Percentiles rank a stretch among this genome's conserved stretches.
These are phyloP conservation scores for Neurospora sublineolata DNA, from an alignment of 495 filamentous ascomycete species.

Conservation along the genomic window DNA sequence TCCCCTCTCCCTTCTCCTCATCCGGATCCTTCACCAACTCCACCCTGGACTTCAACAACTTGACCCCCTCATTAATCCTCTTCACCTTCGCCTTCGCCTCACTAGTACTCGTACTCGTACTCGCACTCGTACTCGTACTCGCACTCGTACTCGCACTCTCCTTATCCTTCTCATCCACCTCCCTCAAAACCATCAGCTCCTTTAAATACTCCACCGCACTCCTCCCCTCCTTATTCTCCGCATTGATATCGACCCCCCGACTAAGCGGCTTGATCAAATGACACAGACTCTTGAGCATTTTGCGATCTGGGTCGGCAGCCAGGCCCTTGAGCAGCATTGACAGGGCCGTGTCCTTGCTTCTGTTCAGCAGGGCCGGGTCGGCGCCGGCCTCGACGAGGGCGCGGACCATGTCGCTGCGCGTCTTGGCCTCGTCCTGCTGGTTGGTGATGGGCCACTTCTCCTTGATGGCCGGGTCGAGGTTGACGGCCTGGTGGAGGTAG, in stretches of 20 bases:
- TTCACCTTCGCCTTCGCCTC: neutral
- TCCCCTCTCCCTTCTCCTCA: neutral
- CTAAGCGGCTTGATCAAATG: constrained; percentile 1
- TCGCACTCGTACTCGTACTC: neutral
- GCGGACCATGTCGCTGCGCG: neutral
- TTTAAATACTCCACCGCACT: neutral
- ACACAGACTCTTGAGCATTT: neutral
- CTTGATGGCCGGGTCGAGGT: neutral
- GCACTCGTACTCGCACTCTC: neutral
- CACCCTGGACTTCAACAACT: neutral
- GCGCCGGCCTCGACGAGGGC: constrained; percentile 3
- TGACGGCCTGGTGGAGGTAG: constrained; percentile 1
- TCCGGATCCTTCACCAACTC: neutral
- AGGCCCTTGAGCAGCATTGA: neutral
- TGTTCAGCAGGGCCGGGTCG: neutral
- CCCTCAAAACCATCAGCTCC: neutral
- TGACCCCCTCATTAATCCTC: neutral
- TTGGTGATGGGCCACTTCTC: neutral
- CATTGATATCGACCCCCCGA: constrained; percentile 1
- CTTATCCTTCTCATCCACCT: neutral
- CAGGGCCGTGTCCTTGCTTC: neutral
- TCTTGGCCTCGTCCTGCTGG: neutral
- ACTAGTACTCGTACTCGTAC: neutral
- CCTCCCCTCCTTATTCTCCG: neutral
- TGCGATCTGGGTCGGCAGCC: neutral